A percentile compares a stretch with the other conserved stretches of the same genome.
These are phyloP conservation scores for Rhodamnia argentea DNA, from an alignment of 345 rosid species.

Conservation along the genomic window DNA sequence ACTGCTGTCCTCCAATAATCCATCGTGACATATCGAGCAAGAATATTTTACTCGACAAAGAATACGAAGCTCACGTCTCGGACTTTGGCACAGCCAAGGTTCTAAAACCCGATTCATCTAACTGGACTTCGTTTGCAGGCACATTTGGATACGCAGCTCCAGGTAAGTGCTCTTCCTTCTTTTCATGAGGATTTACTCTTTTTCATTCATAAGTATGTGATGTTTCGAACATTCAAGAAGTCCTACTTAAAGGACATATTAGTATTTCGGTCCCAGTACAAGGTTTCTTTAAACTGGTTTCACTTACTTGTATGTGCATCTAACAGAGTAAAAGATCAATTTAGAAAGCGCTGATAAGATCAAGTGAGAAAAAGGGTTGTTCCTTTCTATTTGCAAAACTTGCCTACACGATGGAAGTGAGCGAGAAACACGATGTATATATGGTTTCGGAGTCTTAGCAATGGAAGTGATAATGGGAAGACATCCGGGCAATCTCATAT, in stretches of 20 bases:
- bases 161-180: not conserved
- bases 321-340: not conserved
- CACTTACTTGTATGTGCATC: not conserved
- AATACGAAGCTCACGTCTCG: not conserved
- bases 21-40: slow-evolving; percentile 1
- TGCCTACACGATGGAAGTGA: not conserved
- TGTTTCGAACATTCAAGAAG: not conserved
- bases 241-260: not conserved
- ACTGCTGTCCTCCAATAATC: not conserved
- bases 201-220: not conserved
- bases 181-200: not conserved
- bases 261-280: not conserved
- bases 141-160: slow-evolving; percentile 5
- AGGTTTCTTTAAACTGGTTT: not conserved
- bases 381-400: not conserved
- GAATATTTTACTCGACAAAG: not conserved
- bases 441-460: not conserved
- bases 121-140: not conserved
- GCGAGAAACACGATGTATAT: not conserved
- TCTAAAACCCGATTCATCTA: not conserved
- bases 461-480: not conserved
- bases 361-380: too few relatives aligned
- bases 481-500: not conserved
- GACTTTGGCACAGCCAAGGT: slow-evolving; percentile 2
- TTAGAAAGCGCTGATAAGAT: not conserved